phyloP scores from a whole-genome alignment of 495 filamentous ascomycete species.

The Jackrogersella minutella region DNA sequence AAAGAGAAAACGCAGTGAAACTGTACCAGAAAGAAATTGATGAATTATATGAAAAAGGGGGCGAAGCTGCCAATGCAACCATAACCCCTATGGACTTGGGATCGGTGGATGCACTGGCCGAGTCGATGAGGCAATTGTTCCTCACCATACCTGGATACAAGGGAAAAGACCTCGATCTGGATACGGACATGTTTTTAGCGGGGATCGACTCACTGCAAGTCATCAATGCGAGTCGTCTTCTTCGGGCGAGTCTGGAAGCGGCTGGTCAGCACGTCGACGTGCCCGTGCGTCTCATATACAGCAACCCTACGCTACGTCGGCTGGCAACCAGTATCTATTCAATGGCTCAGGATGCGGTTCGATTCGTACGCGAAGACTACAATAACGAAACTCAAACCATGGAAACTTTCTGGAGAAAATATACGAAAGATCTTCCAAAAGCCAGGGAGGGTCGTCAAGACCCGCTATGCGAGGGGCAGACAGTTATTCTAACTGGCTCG shows the following conservation, averaged over 20 bases:
- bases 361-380: neutral
- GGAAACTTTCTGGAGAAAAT: neutral
- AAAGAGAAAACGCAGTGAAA: constrained; percentile 9
- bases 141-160: neutral
- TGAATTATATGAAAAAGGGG: neutral
- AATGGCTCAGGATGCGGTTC: neutral
- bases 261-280: neutral
- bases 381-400: neutral
- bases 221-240: neutral
- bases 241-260: neutral
- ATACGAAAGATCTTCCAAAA: neutral
- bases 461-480: neutral
- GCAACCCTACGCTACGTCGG: neutral
- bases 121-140: neutral
- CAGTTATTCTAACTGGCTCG: neutral
- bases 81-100: neutral
- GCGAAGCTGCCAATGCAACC: neutral
- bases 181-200: neutral
- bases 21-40: constrained; percentile 19
- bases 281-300: neutral
- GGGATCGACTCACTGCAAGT: neutral
- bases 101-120: neutral
- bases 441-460: neutral
- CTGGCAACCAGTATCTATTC: neutral
- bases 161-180: neutral